These are phyloP conservation scores for Hippophae gyantsensis DNA, from an alignment of 306 rosid genomes.

Conservation along the genomic window DNA sequence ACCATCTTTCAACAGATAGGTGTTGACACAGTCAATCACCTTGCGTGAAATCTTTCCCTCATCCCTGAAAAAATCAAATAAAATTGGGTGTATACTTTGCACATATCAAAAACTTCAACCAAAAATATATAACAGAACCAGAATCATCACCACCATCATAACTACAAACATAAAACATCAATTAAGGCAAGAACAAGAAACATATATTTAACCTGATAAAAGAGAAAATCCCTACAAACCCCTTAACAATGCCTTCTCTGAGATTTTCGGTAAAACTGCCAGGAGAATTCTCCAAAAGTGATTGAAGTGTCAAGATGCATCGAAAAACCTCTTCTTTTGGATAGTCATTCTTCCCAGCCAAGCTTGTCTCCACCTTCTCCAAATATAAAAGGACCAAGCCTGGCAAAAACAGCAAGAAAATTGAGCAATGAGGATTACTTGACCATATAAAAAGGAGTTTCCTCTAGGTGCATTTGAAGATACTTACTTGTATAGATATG, in stretches of 20 bases:
- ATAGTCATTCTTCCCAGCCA: constrained; percentile 40
- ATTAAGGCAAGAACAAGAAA: not conserved
- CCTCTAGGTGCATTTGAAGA: constrained; percentile 11
- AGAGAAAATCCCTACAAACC: constrained; percentile 53
- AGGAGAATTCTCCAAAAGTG: constrained; percentile 82
- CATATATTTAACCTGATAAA: constrained; percentile 48
- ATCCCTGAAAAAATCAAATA: constrained; percentile 46
- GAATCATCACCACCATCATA: not conserved
- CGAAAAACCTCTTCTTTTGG: constrained; percentile 85
- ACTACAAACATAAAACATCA: not conserved
- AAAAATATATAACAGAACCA: not conserved
- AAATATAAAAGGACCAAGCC: constrained; percentile 58
- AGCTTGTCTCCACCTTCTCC: constrained; percentile 54
- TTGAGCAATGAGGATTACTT: constrained; percentile 12
- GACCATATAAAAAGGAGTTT: constrained; percentile 15
- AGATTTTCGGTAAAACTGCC: constrained; percentile 61
- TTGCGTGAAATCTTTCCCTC: constrained; percentile 83
- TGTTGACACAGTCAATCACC: constrained; percentile 78
- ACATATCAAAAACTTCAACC: constrained; percentile 8
- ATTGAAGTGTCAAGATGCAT: constrained; percentile 62
- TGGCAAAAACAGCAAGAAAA: constrained; percentile 20
- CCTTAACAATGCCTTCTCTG: constrained; percentile 50
- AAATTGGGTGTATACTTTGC: constrained; percentile 14
- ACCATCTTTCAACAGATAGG: constrained; percentile 78
- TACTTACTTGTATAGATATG: constrained; percentile 63